Percentiles rank a stretch among this genome's conserved stretches.
These are phyloP conservation scores for Boletellus deceptivus DNA, from an alignment of 1,284 basidiomycete genomes.

Conservation along the genomic window DNA sequence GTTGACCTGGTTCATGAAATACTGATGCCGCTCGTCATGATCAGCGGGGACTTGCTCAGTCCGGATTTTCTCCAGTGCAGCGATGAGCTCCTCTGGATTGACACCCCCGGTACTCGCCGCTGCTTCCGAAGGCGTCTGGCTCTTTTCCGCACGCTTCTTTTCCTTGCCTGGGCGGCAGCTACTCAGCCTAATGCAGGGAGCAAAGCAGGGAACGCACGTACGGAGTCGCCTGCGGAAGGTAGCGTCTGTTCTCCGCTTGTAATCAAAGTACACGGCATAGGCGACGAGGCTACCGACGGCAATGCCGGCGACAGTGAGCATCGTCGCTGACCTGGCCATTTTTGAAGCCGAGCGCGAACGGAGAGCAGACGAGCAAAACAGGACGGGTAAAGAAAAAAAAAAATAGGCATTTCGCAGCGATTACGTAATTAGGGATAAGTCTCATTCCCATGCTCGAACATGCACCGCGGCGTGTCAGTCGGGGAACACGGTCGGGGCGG, in stretches of 20 bases:
- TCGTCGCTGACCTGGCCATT: conserved; percentile 44
- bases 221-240: conserved; percentile 88
- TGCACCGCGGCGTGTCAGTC: not conserved
- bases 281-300: conserved; percentile 66
- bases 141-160: conserved; percentile 85
- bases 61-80: conserved; percentile 61
- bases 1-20: conserved; percentile 89
- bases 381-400: conserved; percentile 13
- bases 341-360: conserved; percentile 13
- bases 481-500: too few relatives aligned
- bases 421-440: conserved; percentile 26
- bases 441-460: not conserved
- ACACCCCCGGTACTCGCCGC: conserved; percentile 33
- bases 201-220: conserved; percentile 44
- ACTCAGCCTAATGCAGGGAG: conserved; percentile 2
- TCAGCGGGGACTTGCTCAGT: conserved; percentile 63
- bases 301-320: conserved; percentile 65
- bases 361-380: conserved; percentile 4
- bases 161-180: conserved; percentile 66
- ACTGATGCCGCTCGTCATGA: conserved; percentile 78
- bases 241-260: conserved; percentile 86
- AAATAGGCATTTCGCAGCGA: conserved; percentile 5
- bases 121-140: conserved; percentile 62
- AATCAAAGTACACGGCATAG: conserved; percentile 93
- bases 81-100: conserved; percentile 53